phyloP scores from a whole-genome alignment of 2,329 filamentous ascomycete species.

The Didymella keratinophila region DNA sequence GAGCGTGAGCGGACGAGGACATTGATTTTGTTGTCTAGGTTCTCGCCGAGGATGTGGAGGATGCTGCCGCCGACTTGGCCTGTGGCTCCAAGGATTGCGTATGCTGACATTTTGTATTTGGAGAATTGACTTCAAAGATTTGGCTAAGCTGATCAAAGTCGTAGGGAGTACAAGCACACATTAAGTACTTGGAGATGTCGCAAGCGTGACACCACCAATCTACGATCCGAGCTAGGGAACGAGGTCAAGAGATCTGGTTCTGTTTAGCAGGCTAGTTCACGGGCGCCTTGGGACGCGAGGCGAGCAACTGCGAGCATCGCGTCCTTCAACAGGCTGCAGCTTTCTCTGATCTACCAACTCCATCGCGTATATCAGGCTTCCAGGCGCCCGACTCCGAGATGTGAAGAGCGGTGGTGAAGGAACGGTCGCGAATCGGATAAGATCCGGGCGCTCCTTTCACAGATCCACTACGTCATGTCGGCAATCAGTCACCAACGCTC shows the following conservation, averaged over 20 bases:
- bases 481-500: neutral
- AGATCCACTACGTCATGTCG: conserved; percentile 14
- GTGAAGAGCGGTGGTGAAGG: neutral
- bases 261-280: neutral
- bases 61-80: conserved; percentile 25
- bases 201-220: no score
- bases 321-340: neutral
- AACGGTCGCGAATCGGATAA: neutral
- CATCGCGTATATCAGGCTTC: neutral
- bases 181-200: no score
- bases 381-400: neutral
- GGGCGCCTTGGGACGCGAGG: neutral
- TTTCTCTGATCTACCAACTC: neutral
- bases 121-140: neutral
- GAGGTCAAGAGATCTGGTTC: neutral
- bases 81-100: conserved; percentile 26
- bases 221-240: neutral
- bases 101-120: conserved; percentile 11
- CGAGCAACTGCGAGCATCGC: neutral
- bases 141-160: no score
- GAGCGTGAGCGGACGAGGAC: conserved; percentile 24
- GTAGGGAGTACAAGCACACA: no score
- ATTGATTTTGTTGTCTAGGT: conserved; percentile 19
- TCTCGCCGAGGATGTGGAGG: conserved; percentile 12
- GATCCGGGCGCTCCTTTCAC: neutral